Conservation (phyloP, 257 asterid species). For the Nicotiana attenuata region DNA sequence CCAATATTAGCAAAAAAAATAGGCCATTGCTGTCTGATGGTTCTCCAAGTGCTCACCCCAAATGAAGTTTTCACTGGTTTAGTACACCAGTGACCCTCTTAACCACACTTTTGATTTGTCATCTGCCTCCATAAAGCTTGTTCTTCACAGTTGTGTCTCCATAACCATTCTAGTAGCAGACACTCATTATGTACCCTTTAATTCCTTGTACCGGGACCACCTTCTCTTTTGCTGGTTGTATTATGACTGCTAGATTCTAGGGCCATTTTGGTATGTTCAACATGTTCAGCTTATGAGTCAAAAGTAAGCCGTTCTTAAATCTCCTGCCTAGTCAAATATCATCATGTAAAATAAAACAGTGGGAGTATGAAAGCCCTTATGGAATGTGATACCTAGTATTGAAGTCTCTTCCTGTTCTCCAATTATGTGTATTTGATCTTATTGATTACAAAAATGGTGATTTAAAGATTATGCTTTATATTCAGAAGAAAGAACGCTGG, state of each 20-base stretch:
- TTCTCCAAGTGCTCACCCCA: no score
- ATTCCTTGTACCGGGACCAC: no score
- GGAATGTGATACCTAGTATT: background rate
- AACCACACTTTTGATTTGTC: no score
- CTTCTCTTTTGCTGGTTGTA: no score
- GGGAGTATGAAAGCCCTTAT: background rate
- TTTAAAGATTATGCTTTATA: background rate
- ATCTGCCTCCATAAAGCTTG: no score
- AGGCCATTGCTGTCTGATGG: no score
- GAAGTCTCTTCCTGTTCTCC: background rate
- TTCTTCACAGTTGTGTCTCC: no score
- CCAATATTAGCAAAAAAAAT: no score
- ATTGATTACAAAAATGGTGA: background rate
- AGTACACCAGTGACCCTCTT: no score
- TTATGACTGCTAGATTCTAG: background rate
- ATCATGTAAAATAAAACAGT: background rate
- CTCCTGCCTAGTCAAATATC: background rate
- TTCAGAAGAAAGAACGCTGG: background rate
- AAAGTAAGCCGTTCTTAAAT: background rate
- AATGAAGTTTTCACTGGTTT: no score
- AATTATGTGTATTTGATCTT: background rate
- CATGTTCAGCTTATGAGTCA: background rate
- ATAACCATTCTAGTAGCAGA: no score
- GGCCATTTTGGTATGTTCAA: background rate
- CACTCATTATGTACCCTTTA: no score